Evolutionary conservation across 2,329 filamentous ascomycete species (phyloP), one percentile per base, ranked within the genome.

Genomic region (Chrysoporthe austroafricana): DNA sequence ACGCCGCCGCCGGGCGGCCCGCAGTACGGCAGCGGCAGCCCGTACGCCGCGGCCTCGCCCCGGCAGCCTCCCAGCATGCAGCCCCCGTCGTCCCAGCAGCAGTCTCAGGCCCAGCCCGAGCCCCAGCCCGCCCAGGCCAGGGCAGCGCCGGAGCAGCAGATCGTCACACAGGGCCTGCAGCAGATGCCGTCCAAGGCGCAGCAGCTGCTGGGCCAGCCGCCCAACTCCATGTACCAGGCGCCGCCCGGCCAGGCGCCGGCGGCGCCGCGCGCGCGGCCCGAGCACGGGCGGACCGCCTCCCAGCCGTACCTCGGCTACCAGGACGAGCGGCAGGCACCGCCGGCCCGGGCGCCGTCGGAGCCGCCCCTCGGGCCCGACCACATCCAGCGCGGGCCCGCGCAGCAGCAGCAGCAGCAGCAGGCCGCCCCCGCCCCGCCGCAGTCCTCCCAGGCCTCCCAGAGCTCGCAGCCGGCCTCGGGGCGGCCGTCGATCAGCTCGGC

Each of bases 1-100:
- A 26, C 42, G 42, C 43, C 63, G 2, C 73, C 74, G 14, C 74
- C 73, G 0, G 73, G 73, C 26, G 73, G 73, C 4, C 74, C 73
- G 9, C 69, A 69, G 52, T 74, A 72, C 44, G 62, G 21, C 26
- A 26, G 26, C 26, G 2, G 26, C 26, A 26, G 26, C 26, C 39
- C 68, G 67, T 1, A 46, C 48, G 13, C 68, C 64, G 26, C 21
- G 50, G 34, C 56, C 66, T 13, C 36, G 36, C 36, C 36, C 21
- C 43, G 11, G 43, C 46, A 11, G 39, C 42, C 26, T 64, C 68
- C 16, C 65, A 62, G 60, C 63, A 26, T 26, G 26, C 26, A 26
- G 26, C 26, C 26, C 2, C 26, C 26, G 26, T 26, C 26, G 26
- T 26, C 26, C 26, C n/a, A 46, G 61, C 43, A 21, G 66, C n/a